Evolutionary conservation across 2,329 filamentous ascomycete genomes (phyloP).

Genomic region (Orbilia blumenaviensis): DNA sequence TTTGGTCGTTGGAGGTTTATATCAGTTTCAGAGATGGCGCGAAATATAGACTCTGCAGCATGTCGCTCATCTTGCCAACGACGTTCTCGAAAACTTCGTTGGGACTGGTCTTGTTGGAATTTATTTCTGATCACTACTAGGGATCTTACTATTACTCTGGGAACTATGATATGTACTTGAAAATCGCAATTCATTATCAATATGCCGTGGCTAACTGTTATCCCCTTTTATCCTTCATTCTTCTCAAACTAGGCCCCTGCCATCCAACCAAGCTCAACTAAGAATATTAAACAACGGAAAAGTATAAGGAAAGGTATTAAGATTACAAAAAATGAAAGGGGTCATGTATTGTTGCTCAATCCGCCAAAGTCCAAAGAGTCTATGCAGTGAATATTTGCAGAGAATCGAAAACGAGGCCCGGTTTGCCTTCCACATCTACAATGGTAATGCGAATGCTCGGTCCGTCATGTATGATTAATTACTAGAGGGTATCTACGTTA

Average conservation of each 20-base stretch:
- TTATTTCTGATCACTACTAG: no score
- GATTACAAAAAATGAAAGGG: conserved; percentile 24
- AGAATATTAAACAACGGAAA: conserved; percentile 1
- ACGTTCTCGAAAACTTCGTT: no score
- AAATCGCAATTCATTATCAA: background rate
- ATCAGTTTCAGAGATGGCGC: no score
- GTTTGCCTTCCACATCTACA: background rate
- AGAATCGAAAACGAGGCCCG: conserved; percentile 25
- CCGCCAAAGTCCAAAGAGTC: conserved; percentile 11
- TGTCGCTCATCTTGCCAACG: no score
- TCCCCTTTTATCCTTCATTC: background rate
- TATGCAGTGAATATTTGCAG: conserved; percentile 50
- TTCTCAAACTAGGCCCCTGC: background rate
- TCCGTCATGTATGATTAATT: conserved; percentile 19
- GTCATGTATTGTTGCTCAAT: conserved; percentile 1
- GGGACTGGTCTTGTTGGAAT: no score
- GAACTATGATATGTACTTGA: no score
- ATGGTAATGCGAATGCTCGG: background rate
- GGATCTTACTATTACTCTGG: no score
- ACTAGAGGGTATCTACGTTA: conserved; percentile 29
- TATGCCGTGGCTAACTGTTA: background rate
- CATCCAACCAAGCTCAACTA: background rate
- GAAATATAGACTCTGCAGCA: no score
- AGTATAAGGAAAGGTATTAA: conserved; percentile 4
- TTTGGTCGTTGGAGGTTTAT: no score